A percentile compares a stretch with the other conserved stretches of the same genome.
These are phyloP conservation scores for Physcomitrellopsis africana DNA, from an alignment of 225 moss, liverwort and hornwort genomes.

Conservation along the genomic window DNA sequence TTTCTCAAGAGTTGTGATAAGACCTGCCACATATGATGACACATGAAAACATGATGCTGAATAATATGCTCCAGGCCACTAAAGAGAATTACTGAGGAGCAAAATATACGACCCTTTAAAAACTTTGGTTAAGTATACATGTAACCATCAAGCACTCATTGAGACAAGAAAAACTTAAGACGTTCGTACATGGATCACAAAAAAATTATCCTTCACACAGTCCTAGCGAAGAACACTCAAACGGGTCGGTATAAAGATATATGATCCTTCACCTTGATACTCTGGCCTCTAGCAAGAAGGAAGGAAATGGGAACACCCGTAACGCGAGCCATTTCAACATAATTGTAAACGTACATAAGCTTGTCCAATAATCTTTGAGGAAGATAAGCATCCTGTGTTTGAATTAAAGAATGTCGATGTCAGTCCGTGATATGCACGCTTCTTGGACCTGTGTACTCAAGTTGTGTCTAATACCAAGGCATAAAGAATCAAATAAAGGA, in stretches of 20 bases:
- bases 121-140: constrained; percentile 21
- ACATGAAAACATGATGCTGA: constrained; percentile 13
- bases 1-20: constrained; percentile 94
- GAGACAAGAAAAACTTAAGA: not conserved
- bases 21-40: constrained; percentile 57
- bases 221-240: constrained; percentile 12
- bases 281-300: constrained; percentile 94
- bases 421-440: constrained; percentile 26
- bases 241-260: constrained; percentile 9
- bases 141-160: not conserved
- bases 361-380: constrained; percentile 97
- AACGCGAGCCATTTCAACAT: constrained; percentile 99
- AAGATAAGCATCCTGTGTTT: constrained; percentile 91
- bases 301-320: constrained; percentile 99
- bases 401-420: constrained; percentile 18
- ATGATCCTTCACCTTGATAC: constrained; percentile 75
- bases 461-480: not conserved
- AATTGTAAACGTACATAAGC: constrained; percentile 98
- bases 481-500: constrained; percentile 22
- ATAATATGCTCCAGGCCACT: not conserved
- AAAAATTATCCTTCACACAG: constrained; percentile 22
- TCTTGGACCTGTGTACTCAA: constrained; percentile 7
- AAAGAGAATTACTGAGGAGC: constrained; percentile 13
- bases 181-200: not conserved
- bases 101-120: not conserved